A percentile compares a stretch with the other conserved stretches of the same genome.
These are phyloP conservation scores for Platanthera zijinensis DNA, from an alignment of 106 monocot species.

Conservation along the genomic window DNA sequence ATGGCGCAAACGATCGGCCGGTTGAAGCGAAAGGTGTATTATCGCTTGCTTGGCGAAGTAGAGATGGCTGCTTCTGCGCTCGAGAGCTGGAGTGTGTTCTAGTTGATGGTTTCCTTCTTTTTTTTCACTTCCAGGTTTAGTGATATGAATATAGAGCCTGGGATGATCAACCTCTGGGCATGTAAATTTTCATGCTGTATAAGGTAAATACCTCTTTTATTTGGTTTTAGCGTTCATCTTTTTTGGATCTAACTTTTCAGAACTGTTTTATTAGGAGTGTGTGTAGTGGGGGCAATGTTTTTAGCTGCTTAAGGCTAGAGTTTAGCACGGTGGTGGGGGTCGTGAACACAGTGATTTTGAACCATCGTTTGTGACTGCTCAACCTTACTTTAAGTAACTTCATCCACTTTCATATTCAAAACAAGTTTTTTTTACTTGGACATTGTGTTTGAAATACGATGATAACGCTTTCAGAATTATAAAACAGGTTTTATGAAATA, in stretches of 20 bases:
- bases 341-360: too few relatives aligned
- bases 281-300: too few relatives aligned
- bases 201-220: background rate
- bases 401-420: too few relatives aligned
- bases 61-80: slow-evolving; percentile 64
- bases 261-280: too few relatives aligned
- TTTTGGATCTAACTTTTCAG: background rate
- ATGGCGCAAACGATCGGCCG: slow-evolving; percentile 31
- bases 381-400: too few relatives aligned
- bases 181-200: background rate
- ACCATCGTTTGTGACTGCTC: too few relatives aligned
- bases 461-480: too few relatives aligned
- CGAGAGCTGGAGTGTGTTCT: slow-evolving; percentile 22
- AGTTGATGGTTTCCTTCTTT: background rate
- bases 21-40: slow-evolving; percentile 73
- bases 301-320: too few relatives aligned
- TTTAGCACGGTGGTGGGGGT: too few relatives aligned
- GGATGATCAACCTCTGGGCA: background rate
- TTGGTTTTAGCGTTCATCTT: background rate
- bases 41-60: slow-evolving; percentile 50
- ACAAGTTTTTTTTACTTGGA: too few relatives aligned
- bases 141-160: background rate
- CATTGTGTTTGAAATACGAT: too few relatives aligned
- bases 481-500: too few relatives aligned
- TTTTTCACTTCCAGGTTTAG: background rate